Evolutionary conservation across 805 yeast species (phyloP), one percentile per base, ranked within the genome.

Genomic region (Alloascoidea hylecoeti): DNA sequence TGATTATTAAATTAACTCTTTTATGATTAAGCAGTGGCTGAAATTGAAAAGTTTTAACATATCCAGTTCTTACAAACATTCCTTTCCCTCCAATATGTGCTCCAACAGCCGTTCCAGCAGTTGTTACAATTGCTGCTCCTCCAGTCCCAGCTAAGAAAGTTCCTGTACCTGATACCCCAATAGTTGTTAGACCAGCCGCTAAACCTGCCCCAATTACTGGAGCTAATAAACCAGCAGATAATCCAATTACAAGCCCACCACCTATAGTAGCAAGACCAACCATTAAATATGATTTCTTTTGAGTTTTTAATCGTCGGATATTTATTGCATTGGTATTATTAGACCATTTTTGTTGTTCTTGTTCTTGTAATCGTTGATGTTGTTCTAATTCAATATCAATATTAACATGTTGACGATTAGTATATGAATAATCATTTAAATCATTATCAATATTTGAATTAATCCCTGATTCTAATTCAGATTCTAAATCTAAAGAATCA

Each of bases 141-240:
- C 95, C 98, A 2, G 89, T 83, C 38, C 98, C 97, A 0, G 96
- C 96, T 19, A 92, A 62, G 46, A 92, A 92, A 1, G 94, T 84
- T 13, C 84, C 59, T 0, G 97, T 85, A 14, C 99, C 97, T 1
- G 83, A 66, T 16, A 92, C 81, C 18, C 99, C 99, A 16, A 89
- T 74, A 0, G 98, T 92, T 1, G 97, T 78, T 33, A 92, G 64
- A n/a, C 97, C 99, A 3, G 97, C 97, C 1, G 97, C 97, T 18
- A 92, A 52, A 50, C 99, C 99, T 1, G 97, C 97, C 37, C 96
- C 97, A 50, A 92, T 94, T 2, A 92, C 95, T 0, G 99, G 99
- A 0, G 98, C 98, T 35, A 92, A 61, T 35, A 92, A 58, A 4
- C 99, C 99, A 5, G 95, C 97, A 42, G 96, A 84, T 15, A 92